Percentiles rank a stretch among this genome's conserved stretches.
These are phyloP conservation scores for Alternaria sp. DNA, from an alignment of 2,329 filamentous ascomycete genomes.

Conservation along the genomic window DNA sequence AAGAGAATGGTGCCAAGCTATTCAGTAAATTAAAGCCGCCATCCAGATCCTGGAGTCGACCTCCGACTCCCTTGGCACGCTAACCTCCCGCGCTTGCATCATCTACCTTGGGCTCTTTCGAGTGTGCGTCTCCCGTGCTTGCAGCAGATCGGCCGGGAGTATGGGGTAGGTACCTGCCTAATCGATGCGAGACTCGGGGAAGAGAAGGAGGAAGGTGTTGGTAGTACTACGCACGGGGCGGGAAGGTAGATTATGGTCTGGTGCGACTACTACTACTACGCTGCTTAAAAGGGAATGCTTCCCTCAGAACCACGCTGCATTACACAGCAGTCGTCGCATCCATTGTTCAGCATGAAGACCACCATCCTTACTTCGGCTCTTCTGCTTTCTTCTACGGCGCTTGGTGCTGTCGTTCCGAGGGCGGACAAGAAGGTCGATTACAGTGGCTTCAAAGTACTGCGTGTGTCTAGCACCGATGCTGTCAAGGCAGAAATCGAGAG, in stretches of 20 bases:
- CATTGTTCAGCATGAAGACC: conserved; percentile 40
- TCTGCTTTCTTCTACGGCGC: conserved; percentile 32
- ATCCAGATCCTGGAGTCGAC: conserved; percentile 24
- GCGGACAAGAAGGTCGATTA: conserved; percentile 47
- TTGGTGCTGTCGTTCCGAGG: conserved; percentile 39
- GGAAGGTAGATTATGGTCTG: conserved; percentile 30
- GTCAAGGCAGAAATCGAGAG: conserved; percentile 43
- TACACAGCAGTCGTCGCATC: conserved; percentile 7
- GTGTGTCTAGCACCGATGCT: conserved; percentile 33
- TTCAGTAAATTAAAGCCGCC: conserved; percentile 41
- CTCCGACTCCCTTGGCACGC: conserved; percentile 19
- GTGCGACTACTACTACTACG: background rate
- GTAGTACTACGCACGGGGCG: conserved; percentile 23
- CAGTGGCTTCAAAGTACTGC: conserved; percentile 49
- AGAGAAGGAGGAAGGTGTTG: conserved; percentile 15
- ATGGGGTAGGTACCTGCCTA: conserved; percentile 36
- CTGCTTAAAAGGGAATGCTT: conserved; percentile 27
- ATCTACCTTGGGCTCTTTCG: conserved; percentile 17
- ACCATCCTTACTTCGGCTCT: conserved; percentile 39
- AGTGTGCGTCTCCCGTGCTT: conserved; percentile 35
- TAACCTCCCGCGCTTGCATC: conserved; percentile 33
- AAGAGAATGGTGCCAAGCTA: conserved; percentile 33
- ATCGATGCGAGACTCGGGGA: conserved; percentile 24
- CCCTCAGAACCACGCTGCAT: conserved; percentile 10
- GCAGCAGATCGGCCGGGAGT: conserved; percentile 22